phyloP scores from a whole-genome alignment of 108 stramenopile species.

The Aurantiochytrium sp. region DNA sequence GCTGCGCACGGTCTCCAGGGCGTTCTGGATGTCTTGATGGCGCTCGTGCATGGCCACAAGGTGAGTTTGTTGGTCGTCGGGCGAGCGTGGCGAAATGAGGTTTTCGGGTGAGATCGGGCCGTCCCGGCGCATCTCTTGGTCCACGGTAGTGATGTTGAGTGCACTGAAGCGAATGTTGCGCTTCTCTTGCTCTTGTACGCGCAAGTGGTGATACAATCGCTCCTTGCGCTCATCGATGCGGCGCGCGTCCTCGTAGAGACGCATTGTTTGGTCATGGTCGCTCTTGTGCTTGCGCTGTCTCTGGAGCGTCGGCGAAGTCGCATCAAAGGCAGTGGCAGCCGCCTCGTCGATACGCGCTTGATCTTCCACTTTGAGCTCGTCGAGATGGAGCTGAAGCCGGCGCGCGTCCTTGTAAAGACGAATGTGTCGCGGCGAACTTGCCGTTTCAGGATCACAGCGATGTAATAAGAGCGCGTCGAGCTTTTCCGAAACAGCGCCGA shows the following conservation, averaged over 20 bases:
- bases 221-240: slow-evolving; percentile 4
- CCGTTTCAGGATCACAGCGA: background rate
- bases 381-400: background rate
- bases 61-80: background rate
- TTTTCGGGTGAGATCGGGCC: background rate
- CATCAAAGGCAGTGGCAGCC: background rate
- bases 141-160: background rate
- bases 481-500: background rate
- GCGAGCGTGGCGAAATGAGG: background rate
- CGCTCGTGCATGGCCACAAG: background rate
- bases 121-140: background rate
- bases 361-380: background rate
- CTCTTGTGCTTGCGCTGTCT: background rate
- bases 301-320: background rate
- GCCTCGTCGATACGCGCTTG: background rate
- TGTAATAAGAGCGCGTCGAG: background rate
- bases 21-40: background rate
- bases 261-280: background rate
- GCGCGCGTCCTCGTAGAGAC: slow-evolving; percentile 4
- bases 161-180: background rate
- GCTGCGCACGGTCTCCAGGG: background rate
- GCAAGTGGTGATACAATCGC: background rate
- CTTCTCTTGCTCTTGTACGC: background rate
- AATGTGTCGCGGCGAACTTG: background rate
- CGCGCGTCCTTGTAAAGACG: background rate